Base-by-base conservation (phyloP, 805 yeast genomes). In the Ogataea glucozyma region DNA sequence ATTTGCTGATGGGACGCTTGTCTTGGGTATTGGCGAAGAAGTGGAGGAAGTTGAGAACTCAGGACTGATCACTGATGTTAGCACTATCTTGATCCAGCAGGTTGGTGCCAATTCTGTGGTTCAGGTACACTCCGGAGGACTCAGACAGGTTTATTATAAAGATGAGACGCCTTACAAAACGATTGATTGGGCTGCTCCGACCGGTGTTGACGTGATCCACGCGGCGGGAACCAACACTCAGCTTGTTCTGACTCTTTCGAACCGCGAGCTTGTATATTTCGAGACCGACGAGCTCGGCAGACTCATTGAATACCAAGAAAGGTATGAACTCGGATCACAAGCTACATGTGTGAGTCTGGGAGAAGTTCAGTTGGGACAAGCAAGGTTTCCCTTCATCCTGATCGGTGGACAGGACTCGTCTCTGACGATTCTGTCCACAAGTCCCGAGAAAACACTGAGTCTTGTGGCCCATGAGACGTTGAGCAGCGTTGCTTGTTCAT, bases 181-280 rank as follows among this genome's bases (percentile, higher is more conserved):
- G 31, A 64, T 72, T 11, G 84, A 84, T 48, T 93, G 98, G 98
- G 68, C 63, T 21, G 88, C 96, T 1, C 95, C 97, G 0, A 80
- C 83, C 0, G 95, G 93, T 2, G 76, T 81, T 16, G 69, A 74
- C 18, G 72, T 93, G 29, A 54, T 75, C 0, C 65, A 69, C n/a
- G 83, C 88, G 0, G 58, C 86, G 1, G 64, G 83, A 3, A 87
- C 88, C 13, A 67, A 72, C 18, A 71, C 75, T 2, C 98, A 93
- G 61, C 67, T 90, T 0, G 79, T 76, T 0, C 53, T 91, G 4
- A 88, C 82, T 0, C 63, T 93, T 4, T 81, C 93, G 2, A 86
- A 83, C 54, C 71, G 80, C 42, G 90, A 85, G 43, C 53, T 91
- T 3, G 82, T 84, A 3, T 91, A 91, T 62, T 91, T 93, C 61